A percentile compares a stretch with the other conserved stretches of the same genome.
Evolutionary conservation across 2,329 filamentous ascomycete species (phyloP).

Genomic region (Aspergillus sp.): DNA sequence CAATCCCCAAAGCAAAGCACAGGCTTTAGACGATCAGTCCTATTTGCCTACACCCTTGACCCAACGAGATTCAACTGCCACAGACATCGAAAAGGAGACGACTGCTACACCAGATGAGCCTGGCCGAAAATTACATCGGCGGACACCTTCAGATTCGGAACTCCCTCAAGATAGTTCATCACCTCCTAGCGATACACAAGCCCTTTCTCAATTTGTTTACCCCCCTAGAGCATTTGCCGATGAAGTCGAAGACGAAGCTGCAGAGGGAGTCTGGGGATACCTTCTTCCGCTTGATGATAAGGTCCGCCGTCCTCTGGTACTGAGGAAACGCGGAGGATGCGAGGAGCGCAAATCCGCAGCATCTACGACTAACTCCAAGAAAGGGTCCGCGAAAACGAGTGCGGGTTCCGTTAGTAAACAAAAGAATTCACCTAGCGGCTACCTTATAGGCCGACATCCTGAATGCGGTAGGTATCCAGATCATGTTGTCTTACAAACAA

Average conservation of each 20-base stretch:
- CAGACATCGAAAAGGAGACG: constrained; percentile 66
- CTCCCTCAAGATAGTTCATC: constrained; percentile 53
- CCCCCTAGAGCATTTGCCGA: constrained; percentile 72
- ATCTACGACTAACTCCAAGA: constrained; percentile 40
- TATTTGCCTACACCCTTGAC: constrained; percentile 83
- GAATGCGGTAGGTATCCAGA: constrained; percentile 74
- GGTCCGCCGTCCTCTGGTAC: constrained; percentile 68
- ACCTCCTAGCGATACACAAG: constrained; percentile 75
- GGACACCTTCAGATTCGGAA: constrained; percentile 45
- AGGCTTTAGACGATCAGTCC: constrained; percentile 62
- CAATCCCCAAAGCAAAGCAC: constrained; percentile 57
- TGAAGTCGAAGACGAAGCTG: constrained; percentile 80
- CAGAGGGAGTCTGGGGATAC: constrained; percentile 94
- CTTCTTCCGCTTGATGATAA: constrained; percentile 76
- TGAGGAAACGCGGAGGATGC: constrained; percentile 74
- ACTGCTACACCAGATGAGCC: constrained; percentile 67
- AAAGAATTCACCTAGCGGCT: constrained; percentile 71
- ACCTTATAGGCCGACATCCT: constrained; percentile 86
- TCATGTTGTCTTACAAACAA: neutral
- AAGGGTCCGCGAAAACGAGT: constrained; percentile 51
- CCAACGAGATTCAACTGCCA: constrained; percentile 64
- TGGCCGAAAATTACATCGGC: constrained; percentile 52
- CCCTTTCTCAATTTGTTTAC: constrained; percentile 78
- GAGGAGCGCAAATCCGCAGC: constrained; percentile 50
- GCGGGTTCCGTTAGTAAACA: constrained; percentile 60